These are phyloP conservation scores for Plasmodium falciparum DNA, from an alignment of 169 alveolate species.

Conservation along the genomic window DNA sequence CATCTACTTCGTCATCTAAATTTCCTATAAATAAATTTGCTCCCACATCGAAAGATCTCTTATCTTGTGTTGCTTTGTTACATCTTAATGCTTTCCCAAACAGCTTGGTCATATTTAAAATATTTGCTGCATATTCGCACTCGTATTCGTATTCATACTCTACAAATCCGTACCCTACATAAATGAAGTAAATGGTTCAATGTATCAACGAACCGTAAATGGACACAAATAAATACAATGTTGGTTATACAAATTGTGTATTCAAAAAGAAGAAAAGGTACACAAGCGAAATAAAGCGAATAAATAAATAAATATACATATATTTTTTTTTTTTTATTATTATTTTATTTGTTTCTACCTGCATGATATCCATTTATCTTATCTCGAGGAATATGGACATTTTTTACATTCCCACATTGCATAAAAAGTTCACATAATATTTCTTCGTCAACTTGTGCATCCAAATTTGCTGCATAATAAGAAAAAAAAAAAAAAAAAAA, in stretches of 20 bases:
- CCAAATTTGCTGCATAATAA: conserved; percentile 93
- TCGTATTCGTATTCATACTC: conserved; percentile 97
- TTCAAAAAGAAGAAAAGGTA: too few species aligned
- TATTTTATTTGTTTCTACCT: conserved; percentile 61
- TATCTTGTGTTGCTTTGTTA: conserved; percentile 98
- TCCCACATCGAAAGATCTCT: conserved; percentile 97
- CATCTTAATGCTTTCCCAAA: conserved; percentile 97
- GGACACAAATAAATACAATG: not conserved
- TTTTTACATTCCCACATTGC: conserved; percentile 97
- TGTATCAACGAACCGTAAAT: not conserved
- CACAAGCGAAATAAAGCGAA: not conserved
- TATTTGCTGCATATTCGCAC: conserved; percentile 98
- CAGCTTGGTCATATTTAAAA: conserved; percentile 97
- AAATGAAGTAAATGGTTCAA: not conserved
- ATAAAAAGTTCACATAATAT: conserved; percentile 97
- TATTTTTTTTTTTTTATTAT: too few species aligned
- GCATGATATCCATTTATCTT: conserved; percentile 88
- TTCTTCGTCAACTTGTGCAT: conserved; percentile 97
- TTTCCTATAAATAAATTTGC: conserved; percentile 99
- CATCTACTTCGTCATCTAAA: conserved; percentile 97
- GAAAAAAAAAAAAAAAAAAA: not conserved
- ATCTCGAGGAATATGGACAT: conserved; percentile 98
- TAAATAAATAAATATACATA: not conserved
- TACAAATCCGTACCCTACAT: conserved; percentile 97
- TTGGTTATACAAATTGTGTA: too few species aligned